These are phyloP conservation scores for Hypoxylon sp. DNA, from an alignment of 2,329 filamentous ascomycete genomes.

Conservation along the genomic window DNA sequence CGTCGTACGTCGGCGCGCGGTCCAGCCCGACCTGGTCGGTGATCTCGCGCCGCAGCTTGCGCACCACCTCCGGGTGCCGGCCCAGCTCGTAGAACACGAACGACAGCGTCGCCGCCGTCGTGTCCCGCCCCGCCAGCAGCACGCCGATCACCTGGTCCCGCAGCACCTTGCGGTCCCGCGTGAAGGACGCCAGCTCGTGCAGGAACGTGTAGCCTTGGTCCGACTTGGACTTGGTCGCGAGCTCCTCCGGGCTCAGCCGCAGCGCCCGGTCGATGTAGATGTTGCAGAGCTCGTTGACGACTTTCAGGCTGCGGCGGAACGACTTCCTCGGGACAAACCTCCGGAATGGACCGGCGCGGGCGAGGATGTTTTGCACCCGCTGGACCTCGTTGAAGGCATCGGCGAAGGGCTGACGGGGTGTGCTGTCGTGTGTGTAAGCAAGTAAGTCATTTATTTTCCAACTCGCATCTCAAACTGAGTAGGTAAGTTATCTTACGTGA, in stretches of 20 bases:
- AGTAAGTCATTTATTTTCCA: too few relatives aligned
- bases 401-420: constrained; percentile 74
- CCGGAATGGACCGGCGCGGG: constrained; percentile 70
- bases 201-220: constrained; percentile 84
- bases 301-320: constrained; percentile 70
- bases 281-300: constrained; percentile 79
- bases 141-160: constrained; percentile 87
- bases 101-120: constrained; percentile 81
- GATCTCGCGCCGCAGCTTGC: constrained; percentile 78
- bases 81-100: constrained; percentile 87
- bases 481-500: constrained; percentile 60
- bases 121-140: constrained; percentile 86
- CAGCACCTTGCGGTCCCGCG: constrained; percentile 73
- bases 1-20: constrained; percentile 73
- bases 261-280: constrained; percentile 80
- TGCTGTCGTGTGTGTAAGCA: constrained; percentile 50
- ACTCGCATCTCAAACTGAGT: too few relatives aligned
- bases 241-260: constrained; percentile 72
- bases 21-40: constrained; percentile 69
- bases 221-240: constrained; percentile 75
- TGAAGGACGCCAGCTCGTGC: constrained; percentile 83
- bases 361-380: constrained; percentile 72
- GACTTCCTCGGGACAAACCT: constrained; percentile 67
- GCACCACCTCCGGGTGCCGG: constrained; percentile 71
- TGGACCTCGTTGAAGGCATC: constrained; percentile 84